Conservation (phyloP, 2,329 filamentous ascomycete species). For the Neurospora crassa region DNA sequence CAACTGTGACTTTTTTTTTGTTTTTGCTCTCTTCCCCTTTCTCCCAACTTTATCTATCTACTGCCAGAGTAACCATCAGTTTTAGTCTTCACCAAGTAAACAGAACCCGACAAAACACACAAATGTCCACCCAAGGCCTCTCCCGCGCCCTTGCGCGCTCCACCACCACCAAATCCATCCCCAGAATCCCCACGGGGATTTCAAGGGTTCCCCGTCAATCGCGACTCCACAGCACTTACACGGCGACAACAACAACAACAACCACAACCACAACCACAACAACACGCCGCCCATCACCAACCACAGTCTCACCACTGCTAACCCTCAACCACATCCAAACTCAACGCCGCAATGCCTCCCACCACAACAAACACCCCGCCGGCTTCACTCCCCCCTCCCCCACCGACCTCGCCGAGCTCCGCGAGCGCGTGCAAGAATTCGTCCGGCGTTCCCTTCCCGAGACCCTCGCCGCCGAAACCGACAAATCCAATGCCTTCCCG, state of each 20-base stretch:
- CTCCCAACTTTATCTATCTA: too few species aligned
- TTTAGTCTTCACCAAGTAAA: not conserved
- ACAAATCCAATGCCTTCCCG: constrained; percentile 81
- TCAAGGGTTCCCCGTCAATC: constrained; percentile 4
- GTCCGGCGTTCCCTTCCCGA: constrained; percentile 78
- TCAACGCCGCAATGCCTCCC: constrained; percentile 42
- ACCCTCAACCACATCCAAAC: constrained; percentile 20
- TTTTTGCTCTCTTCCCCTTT: not conserved
- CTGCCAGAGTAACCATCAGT: too few species aligned
- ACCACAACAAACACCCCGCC: constrained; percentile 42
- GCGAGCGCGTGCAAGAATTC: constrained; percentile 82
- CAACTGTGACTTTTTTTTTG: not conserved
- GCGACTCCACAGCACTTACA: constrained; percentile 2
- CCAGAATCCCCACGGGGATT: not conserved
- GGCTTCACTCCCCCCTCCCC: constrained; percentile 60
- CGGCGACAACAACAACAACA: not conserved
- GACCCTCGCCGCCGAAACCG: constrained; percentile 72
- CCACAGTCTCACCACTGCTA: too few species aligned
- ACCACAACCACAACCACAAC: not conserved
- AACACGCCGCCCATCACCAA: constrained; percentile 12
- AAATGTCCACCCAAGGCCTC: not conserved
- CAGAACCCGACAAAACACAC: not conserved
- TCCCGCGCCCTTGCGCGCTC: not conserved
- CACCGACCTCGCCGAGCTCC: constrained; percentile 68
- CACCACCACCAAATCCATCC: not conserved